Evolutionary conservation across 108 stramenopile species (phyloP), one percentile per base, ranked within the genome.

Genomic region (Seminavis robusta): DNA sequence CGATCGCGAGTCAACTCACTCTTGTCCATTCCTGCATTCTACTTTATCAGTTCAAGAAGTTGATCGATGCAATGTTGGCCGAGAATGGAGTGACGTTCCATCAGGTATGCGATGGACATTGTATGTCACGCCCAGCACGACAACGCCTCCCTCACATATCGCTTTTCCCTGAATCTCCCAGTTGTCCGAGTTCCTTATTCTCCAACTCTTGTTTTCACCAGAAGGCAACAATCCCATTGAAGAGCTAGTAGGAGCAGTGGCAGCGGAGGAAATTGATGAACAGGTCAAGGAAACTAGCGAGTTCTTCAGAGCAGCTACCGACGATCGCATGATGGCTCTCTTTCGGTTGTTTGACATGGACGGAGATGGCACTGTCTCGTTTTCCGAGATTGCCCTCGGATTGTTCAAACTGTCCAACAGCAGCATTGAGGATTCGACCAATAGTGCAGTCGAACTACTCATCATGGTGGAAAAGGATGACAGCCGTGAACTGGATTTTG

Each of bases 341-440:
- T 74, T 74, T 54, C 52, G 63, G 9, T 41, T 74, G 44, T 74
- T 74, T 50, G 73, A 74, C 39, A 69, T 59, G 60, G 63, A 74
- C 29, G 41, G 60, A 0, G 62, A 47, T 36, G 34, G 47, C 10
- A 52, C 56, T 26, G 67, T 74, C 19, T 67, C 63, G 39, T 74
- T 74, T 37, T 69, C 69, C 48, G 65, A 67, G 27, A 67, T 74
- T 7, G 73, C 73, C 48, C 56, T 74, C 25, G 64, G 65, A n/a
- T 58, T 74, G 55, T 74, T 61, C 29, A 40, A 68, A 27, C 43
- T 74, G n/a, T 52, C 63, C 6, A 47, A 51, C 19, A 42, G 48
- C 15, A 40, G 64, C 32, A 65, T 74, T 67, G 50, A 63, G 47
- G 67, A 74, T 39, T 38, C 64, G 10, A 33, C 67, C 38, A 63